These are phyloP conservation scores for Melaleuca quinquenervia DNA, from an alignment of 345 rosid genomes.

Conservation along the genomic window DNA sequence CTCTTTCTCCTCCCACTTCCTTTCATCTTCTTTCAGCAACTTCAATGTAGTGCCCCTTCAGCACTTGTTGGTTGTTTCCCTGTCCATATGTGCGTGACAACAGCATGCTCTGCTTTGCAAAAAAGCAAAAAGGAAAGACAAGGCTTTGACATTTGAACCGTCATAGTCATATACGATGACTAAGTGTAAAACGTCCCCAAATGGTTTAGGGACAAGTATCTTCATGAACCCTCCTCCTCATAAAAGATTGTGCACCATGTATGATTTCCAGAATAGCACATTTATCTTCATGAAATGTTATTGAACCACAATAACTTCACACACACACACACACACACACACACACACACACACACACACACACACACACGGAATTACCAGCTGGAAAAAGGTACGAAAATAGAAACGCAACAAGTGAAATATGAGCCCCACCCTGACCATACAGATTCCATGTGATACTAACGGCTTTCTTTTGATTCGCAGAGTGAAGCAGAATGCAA, in stretches of 20 bases:
- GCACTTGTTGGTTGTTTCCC: not conserved
- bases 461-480: not conserved
- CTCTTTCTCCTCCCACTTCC: not conserved
- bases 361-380: fast-evolving
- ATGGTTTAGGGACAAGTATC: not conserved
- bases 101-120: not conserved
- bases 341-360: not conserved
- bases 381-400: not conserved
- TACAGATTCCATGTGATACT: not conserved
- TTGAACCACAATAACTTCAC: not conserved
- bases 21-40: not conserved
- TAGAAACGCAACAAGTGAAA: not conserved
- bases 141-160: not conserved
- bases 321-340: too few species aligned
- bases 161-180: not conserved
- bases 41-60: not conserved
- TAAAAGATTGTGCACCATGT: not conserved
- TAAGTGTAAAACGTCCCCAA: not conserved
- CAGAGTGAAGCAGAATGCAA: too few species aligned
- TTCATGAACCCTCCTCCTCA: not conserved
- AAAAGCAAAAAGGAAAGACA: not conserved
- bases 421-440: not conserved
- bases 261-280: not conserved
- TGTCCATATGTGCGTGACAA: not conserved
- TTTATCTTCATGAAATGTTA: not conserved